Conservation (phyloP, 179 eudicot species). For the Actinidia chinensis region DNA sequence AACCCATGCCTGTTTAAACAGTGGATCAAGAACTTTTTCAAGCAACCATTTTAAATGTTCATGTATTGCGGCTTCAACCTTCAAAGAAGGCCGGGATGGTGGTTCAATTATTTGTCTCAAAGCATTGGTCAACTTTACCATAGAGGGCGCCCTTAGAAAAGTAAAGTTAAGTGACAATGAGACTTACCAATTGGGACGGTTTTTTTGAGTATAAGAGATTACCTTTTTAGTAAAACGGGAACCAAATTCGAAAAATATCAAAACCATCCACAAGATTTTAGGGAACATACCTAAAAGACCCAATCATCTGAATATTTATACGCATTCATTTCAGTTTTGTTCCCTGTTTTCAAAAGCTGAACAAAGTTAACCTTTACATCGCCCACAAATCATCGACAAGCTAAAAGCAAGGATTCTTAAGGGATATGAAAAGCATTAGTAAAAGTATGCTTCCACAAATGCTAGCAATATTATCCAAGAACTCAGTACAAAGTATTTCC, state of each 20-base stretch:
- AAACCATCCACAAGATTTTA: neutral
- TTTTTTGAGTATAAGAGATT: neutral
- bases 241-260: neutral
- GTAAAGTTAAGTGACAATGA: neutral
- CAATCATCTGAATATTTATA: slow-evolving; percentile 97
- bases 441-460: neutral
- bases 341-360: slow-evolving; percentile 64
- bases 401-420: slow-evolving; percentile 95
- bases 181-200: neutral
- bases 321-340: slow-evolving; percentile 83
- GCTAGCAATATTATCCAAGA: neutral
- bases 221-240: neutral
- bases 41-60: neutral
- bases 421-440: slow-evolving; percentile 19
- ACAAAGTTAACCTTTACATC: slow-evolving; percentile 84
- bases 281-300: slow-evolving; percentile 70
- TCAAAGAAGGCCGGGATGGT: neutral
- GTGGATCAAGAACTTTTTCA: neutral
- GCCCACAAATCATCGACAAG: slow-evolving; percentile 97
- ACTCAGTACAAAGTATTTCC: neutral
- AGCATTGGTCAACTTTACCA: neutral
- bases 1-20: no score
- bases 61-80: no score
- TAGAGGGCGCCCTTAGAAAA: neutral
- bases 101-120: neutral